Evolutionary conservation across 495 filamentous ascomycete species (phyloP), one percentile per base, ranked within the genome.

Genomic region (Tricharina praecox): DNA sequence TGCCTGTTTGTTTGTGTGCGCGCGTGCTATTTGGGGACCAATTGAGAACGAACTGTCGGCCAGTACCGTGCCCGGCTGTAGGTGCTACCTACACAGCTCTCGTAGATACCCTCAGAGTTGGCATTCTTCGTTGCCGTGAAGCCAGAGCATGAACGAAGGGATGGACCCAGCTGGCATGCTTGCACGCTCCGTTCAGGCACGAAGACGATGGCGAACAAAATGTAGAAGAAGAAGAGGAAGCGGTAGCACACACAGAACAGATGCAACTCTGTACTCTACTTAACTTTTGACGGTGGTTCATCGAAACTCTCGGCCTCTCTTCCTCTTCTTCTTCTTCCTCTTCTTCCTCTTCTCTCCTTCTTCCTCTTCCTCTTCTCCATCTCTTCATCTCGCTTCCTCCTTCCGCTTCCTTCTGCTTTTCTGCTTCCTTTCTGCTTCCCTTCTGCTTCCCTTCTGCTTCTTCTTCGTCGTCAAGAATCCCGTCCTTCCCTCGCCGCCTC

Each of bases 381-480:
- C n/a, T n/a, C n/a, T n/a, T n/a, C n/a, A n/a, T n/a, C n/a, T n/a
- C n/a, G n/a, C 37, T 20, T 21, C 37, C 10, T 11, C 19, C 30
- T 40, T 40, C 18, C 37, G 15, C 11, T n/a, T 40, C 18, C 15
- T 20, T 21, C 7, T 40, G 11, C 37, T 40, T 21, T 10, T 40
- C 37, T 19, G 10, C 37, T 21, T 40, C 53, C 51, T 58, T 55
- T 47, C 50, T 44, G 45, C 36, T 30, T 36, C 8, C 32, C 30
- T 33, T 36, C 39, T 55, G 59, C 62, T 57, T 64, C 65, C 64
- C 66, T 67, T 68, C 66, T 64, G 66, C 58, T 60, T 63, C 60
- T 63, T 57, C 62, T 56, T 61, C 61, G 52, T 53, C 45, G n/a
- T 58, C 55, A 39, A 39, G 8, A 39, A 39, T 16, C 51, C 63